phyloP scores from a whole-genome alignment of 2,329 filamentous ascomycete species.

The Claviceps purpurea region DNA sequence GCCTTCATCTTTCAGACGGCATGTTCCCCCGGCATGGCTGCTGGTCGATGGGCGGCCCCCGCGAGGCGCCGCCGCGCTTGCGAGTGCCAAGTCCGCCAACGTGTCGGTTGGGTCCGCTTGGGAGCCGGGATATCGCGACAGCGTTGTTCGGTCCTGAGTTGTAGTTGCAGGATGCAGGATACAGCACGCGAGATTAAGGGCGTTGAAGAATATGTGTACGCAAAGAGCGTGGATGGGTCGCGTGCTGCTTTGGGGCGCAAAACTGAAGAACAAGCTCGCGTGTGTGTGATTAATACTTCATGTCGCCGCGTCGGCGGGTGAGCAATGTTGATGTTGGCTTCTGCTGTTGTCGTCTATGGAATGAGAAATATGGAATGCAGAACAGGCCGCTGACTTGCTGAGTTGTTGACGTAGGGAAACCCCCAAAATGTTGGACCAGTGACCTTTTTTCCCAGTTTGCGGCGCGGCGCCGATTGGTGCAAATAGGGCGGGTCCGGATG shows the following conservation, averaged over 20 bases:
- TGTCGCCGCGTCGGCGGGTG: neutral
- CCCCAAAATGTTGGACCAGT: neutral
- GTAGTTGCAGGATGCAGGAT: too few relatives aligned
- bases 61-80: constrained; percentile 1
- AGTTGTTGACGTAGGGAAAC: neutral
- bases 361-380: neutral
- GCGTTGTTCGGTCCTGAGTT: too few relatives aligned
- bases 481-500: neutral
- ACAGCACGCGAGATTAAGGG: too few relatives aligned
- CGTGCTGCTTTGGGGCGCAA: neutral
- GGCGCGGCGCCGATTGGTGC: neutral
- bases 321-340: neutral
- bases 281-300: neutral
- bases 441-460: neutral
- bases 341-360: neutral
- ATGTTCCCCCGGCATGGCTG: constrained; percentile 12
- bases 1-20: constrained; percentile 48
- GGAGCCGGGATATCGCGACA: too few relatives aligned
- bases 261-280: too few relatives aligned
- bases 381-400: neutral
- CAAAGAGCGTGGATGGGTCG: too few relatives aligned
- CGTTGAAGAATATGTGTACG: too few relatives aligned
- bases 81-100: constrained; percentile 5
- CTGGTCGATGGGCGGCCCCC: constrained; percentile 19
- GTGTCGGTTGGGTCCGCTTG: neutral